Conservation (phyloP, 768 basidiomycete genomes). For the Leccinum arenicola region DNA sequence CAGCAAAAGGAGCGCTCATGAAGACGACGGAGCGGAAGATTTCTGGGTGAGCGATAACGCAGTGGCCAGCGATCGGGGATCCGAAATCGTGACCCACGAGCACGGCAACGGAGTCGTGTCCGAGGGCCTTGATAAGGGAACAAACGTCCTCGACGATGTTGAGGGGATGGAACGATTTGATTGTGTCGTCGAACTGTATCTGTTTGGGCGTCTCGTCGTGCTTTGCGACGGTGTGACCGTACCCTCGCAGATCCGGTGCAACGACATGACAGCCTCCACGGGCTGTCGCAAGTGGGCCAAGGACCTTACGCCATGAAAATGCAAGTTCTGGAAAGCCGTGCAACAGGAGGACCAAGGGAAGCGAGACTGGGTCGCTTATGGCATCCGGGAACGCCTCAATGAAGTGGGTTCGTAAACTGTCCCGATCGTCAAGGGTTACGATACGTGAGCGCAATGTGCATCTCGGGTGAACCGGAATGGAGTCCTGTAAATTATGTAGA, state of each 20-base stretch:
- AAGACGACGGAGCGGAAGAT: slow-evolving; percentile 53
- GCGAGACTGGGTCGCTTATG: slow-evolving; percentile 17
- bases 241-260: slow-evolving; percentile 60
- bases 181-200: slow-evolving; percentile 45
- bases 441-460: slow-evolving; percentile 37
- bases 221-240: slow-evolving; percentile 40
- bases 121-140: slow-evolving; percentile 49
- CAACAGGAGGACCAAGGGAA: slow-evolving; percentile 53
- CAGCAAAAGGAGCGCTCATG: slow-evolving; percentile 59
- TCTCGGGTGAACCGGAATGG: slow-evolving; percentile 24
- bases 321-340: slow-evolving; percentile 70
- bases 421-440: slow-evolving; percentile 45
- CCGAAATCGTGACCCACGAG: slow-evolving; percentile 65
- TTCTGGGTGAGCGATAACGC: slow-evolving; percentile 53
- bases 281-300: slow-evolving; percentile 45
- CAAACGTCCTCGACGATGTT: slow-evolving; percentile 53
- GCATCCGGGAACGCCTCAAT: slow-evolving; percentile 43
- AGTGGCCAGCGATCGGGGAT: slow-evolving; percentile 49
- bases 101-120: slow-evolving; percentile 43
- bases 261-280: slow-evolving; percentile 54
- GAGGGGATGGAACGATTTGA: slow-evolving; percentile 47
- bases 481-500: slow-evolving; percentile 2
- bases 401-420: slow-evolving; percentile 40
- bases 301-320: slow-evolving; percentile 62
- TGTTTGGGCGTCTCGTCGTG: slow-evolving; percentile 11